Conservation (phyloP, 108 stramenopile genomes). For the Nitzschia palea region DNA sequence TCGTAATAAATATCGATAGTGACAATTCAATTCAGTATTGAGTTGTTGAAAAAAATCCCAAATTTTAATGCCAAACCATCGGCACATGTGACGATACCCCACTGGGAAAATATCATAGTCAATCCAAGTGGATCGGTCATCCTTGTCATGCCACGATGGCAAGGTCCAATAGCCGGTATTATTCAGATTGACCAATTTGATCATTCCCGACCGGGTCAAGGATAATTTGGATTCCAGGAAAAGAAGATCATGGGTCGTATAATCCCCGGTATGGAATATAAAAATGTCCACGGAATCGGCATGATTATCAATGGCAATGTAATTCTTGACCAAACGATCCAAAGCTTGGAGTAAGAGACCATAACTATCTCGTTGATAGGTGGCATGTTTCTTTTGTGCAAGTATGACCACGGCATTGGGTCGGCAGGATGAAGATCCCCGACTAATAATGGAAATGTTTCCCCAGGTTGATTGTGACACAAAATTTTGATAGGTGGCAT, state of each 20-base stretch:
- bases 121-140: slow-evolving; percentile 37
- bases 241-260: slow-evolving; percentile 28
- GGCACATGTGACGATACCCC: slow-evolving; percentile 68
- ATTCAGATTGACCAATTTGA: slow-evolving; percentile 30
- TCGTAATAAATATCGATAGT: slow-evolving; percentile 66
- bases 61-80: slow-evolving; percentile 63
- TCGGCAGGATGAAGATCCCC: neutral
- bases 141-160: slow-evolving; percentile 30
- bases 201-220: neutral
- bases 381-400: slow-evolving; percentile 48
- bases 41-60: slow-evolving; percentile 54
- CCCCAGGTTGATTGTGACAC: neutral
- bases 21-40: slow-evolving; percentile 17
- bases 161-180: slow-evolving; percentile 35
- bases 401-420: slow-evolving; percentile 45
- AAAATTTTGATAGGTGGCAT: too few relatives aligned
- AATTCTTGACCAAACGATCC: slow-evolving; percentile 51
- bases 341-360: slow-evolving; percentile 38
- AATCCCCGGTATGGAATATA: slow-evolving; percentile 52
- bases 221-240: slow-evolving; percentile 20
- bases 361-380: slow-evolving; percentile 42
- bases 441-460: neutral
- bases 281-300: slow-evolving; percentile 34
- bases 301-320: slow-evolving; percentile 40
- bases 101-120: slow-evolving; percentile 39